These are phyloP conservation scores for Gaeumannomyces sp. DNA, from an alignment of 2,329 filamentous ascomycete genomes.

Conservation along the genomic window DNA sequence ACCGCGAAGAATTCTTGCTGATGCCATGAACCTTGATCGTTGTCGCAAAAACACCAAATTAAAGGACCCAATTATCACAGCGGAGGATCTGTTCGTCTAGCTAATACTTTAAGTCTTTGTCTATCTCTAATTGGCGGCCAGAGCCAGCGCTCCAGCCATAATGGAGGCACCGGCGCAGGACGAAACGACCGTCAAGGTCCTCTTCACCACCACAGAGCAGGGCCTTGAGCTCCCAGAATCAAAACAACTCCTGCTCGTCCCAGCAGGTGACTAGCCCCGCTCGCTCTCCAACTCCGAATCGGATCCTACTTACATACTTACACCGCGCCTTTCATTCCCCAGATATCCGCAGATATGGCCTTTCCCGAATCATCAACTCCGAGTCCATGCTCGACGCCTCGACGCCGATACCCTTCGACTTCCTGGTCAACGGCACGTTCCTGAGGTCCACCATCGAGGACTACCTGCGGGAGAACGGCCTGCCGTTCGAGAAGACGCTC, in stretches of 20 bases:
- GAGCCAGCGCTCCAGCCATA: slow-evolving; percentile 9
- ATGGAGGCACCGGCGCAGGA: slow-evolving; percentile 22
- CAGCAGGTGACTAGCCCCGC: slow-evolving; percentile 39
- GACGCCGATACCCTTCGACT: slow-evolving; percentile 76
- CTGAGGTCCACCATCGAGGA: slow-evolving; percentile 85
- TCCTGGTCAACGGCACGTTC: slow-evolving; percentile 90
- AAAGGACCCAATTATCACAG: not conserved
- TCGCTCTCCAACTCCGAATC: not conserved
- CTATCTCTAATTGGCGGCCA: not conserved
- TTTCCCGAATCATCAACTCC: slow-evolving; percentile 65
- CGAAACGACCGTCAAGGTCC: slow-evolving; percentile 55
- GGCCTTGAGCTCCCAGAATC: slow-evolving; percentile 58
- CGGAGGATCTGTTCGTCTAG: not conserved
- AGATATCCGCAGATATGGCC: slow-evolving; percentile 65
- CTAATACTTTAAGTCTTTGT: not conserved
- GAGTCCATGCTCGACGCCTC: slow-evolving; percentile 65
- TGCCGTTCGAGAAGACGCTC: slow-evolving; percentile 82
- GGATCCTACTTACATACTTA: slow-evolving; percentile 11
- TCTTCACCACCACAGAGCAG: slow-evolving; percentile 58
- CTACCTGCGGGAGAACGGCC: slow-evolving; percentile 77
- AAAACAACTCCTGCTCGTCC: slow-evolving; percentile 57
- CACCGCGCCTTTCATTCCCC: not conserved
- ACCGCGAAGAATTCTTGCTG: not conserved
- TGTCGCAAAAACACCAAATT: not conserved
- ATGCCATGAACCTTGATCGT: not conserved